phyloP scores from a whole-genome alignment of 164 flowering plant genomes.

The Vitis cinerea region DNA sequence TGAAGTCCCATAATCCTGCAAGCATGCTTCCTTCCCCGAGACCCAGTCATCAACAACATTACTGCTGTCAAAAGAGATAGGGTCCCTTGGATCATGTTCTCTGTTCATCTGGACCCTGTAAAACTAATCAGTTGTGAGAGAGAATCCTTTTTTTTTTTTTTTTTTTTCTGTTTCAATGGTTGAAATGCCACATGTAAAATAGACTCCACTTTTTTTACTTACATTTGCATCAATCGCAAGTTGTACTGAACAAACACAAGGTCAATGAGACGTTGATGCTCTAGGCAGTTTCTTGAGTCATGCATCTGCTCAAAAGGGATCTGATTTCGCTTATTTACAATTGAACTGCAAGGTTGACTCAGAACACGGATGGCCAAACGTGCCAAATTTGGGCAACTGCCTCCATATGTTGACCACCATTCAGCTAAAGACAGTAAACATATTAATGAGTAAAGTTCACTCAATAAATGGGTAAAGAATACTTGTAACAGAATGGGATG shows the following conservation, averaged over 20 bases:
- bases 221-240: slow-evolving; percentile 58
- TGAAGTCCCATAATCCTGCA: slow-evolving; percentile 36
- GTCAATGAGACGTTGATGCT: slow-evolving; percentile 70
- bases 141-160: neutral
- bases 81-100: slow-evolving; percentile 43
- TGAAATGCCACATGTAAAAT: neutral
- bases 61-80: slow-evolving; percentile 46
- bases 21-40: slow-evolving; percentile 32
- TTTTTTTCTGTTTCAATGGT: neutral
- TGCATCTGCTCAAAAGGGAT: slow-evolving; percentile 49
- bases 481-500: neutral
- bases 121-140: slow-evolving; percentile 6
- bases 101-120: slow-evolving; percentile 29
- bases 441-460: slow-evolving; percentile 4
- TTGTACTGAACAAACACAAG: slow-evolving; percentile 70
- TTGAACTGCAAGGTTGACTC: slow-evolving; percentile 69
- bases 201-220: slow-evolving; percentile 13
- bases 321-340: slow-evolving; percentile 28
- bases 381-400: slow-evolving; percentile 81
- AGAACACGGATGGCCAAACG: slow-evolving; percentile 76
- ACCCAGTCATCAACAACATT: slow-evolving; percentile 62
- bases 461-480: neutral
- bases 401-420: slow-evolving; percentile 98
- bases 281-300: slow-evolving; percentile 53
- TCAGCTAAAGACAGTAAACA: slow-evolving; percentile 42